Percentiles rank a stretch among this genome's conserved stretches.
Conservation (phyloP, 2,329 filamentous ascomycete species). For the Sporothrix globosa region DNA sequence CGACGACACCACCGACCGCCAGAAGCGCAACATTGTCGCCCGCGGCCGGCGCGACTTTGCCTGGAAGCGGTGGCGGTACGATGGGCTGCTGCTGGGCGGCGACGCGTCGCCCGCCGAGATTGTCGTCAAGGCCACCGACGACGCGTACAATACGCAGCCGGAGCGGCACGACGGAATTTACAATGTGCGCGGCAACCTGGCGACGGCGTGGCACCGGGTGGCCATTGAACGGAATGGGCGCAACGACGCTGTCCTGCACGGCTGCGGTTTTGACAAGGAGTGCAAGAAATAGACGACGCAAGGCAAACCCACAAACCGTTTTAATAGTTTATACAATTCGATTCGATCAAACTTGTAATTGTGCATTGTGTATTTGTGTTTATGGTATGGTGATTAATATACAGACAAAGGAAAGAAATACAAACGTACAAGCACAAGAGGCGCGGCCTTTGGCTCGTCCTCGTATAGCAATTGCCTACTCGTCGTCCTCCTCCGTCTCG, state of each 20-base stretch:
- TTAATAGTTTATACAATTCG: neutral
- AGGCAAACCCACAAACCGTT: neutral
- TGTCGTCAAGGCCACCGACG: conserved; percentile 68
- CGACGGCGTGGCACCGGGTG: conserved; percentile 68
- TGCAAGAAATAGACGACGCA: neutral
- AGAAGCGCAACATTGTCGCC: conserved; percentile 32
- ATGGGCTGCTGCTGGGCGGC: conserved; percentile 45
- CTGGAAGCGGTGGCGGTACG: conserved; percentile 67
- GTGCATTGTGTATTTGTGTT: neutral
- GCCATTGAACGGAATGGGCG: conserved; percentile 37
- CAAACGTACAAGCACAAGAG: neutral
- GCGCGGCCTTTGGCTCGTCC: neutral
- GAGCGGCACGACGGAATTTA: conserved; percentile 63
- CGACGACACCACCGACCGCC: neutral
- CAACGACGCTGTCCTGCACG: conserved; percentile 33
- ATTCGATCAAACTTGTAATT: neutral
- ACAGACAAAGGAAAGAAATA: conserved; percentile 19
- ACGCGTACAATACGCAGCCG: conserved; percentile 68
- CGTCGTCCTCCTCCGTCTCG: conserved; percentile 59
- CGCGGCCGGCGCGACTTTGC: conserved; percentile 55
- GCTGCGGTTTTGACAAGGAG: conserved; percentile 34
- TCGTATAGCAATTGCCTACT: neutral
- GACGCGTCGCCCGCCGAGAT: conserved; percentile 49
- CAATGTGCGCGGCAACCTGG: conserved; percentile 66
- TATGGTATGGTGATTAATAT: conserved; percentile 14